Evolutionary conservation across 768 basidiomycete species (phyloP).

Genomic region (Dendrothele bispora): DNA sequence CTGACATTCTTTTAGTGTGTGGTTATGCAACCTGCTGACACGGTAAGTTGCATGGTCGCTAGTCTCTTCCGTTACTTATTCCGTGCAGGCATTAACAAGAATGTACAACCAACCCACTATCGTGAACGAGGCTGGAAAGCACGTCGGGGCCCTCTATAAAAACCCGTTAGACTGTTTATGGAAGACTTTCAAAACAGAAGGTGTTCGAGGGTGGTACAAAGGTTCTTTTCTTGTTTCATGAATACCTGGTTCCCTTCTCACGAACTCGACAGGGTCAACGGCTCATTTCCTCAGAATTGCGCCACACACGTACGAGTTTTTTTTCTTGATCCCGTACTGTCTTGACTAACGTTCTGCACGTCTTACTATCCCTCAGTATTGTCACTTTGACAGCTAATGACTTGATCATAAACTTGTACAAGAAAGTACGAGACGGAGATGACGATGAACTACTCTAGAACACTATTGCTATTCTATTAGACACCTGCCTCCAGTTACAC

Average conservation of each 20-base stretch:
- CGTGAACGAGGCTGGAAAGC: constrained; percentile 65
- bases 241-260: neutral
- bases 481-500: no score
- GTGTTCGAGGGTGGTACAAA: constrained; percentile 94
- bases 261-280: constrained; percentile 65
- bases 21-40: constrained; percentile 95
- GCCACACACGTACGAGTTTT: constrained; percentile 74
- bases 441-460: no score
- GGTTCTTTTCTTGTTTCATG: constrained; percentile 38
- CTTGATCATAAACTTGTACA: constrained; percentile 70
- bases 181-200: constrained; percentile 93
- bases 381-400: constrained; percentile 91
- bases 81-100: constrained; percentile 73
- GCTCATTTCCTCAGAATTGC: constrained; percentile 93
- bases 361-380: constrained; percentile 48
- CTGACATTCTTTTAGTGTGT: constrained; percentile 52
- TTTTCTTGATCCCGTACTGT: neutral
- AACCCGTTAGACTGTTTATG: constrained; percentile 95
- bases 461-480: no score
- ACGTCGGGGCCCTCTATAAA: constrained; percentile 78
- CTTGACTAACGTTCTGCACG: constrained; percentile 4
- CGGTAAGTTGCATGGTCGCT: constrained; percentile 36
- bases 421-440: constrained; percentile 35
- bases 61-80: constrained; percentile 5
- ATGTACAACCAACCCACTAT: constrained; percentile 95